Evolutionary conservation across 305 asterid species (phyloP), one percentile per base, ranked within the genome.

Genomic region (Andrographis paniculata): DNA sequence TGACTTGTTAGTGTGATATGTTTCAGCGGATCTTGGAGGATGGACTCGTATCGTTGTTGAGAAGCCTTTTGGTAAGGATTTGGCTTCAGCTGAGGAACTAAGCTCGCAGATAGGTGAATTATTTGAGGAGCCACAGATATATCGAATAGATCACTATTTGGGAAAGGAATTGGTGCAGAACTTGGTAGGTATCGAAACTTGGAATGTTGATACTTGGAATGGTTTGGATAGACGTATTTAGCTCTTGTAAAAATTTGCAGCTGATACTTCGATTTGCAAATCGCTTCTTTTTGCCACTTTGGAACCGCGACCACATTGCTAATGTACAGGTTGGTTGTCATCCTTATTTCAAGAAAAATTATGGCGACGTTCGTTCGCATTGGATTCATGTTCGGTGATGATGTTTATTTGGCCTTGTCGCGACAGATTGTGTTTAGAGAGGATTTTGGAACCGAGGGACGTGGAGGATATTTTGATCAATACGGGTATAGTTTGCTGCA

Each of bases 121-220:
- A 53, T 92, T 92, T 54, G 96, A 84, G 20, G 96, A 92, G 63
- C 75, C 80, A 50, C 94, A 91, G 63, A 84, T 91, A 52, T 87
- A 83, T 52, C 96, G 99, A 16, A 91, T 91, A 28, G 99, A 91
- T 71, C 99, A 91, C 60, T 91, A 91, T 67, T 54, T 91, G 80
- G 99, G 99, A 62, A 91, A 91, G 67, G 99, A 91, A 59, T 68
- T 91, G 69, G 99, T 91, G 68, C 99, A 91, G 76, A 91, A 87
- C 76, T 71, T 91, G 96, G 96, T 91, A 82, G n/a, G 62, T 33
- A 55, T 27, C 23, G 55, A 19, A 27, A n/a, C n/a, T n/a, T n/a
- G n/a, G n/a, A n/a, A n/a, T n/a, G n/a, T n/a, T n/a, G 8, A 24
- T 24, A 8, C 30, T 3, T 24, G 30, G 30, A 24, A 24, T 24